A percentile compares a stretch with the other conserved stretches of the same genome.
phyloP scores from a whole-genome alignment of 805 yeast species.

The Suhomyces vadensis region DNA sequence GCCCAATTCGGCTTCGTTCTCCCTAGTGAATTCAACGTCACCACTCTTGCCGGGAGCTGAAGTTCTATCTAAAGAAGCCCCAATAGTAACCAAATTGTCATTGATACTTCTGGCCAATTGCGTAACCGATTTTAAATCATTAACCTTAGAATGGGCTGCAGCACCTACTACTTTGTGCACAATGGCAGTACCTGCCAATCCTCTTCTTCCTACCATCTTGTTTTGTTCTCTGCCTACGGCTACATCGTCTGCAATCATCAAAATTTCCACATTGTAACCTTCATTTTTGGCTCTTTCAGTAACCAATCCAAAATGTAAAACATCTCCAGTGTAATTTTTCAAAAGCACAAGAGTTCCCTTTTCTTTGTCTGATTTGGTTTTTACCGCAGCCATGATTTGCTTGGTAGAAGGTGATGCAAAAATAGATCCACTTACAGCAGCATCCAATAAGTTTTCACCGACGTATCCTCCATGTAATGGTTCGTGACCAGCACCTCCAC shows the following conservation, averaged over 20 bases:
- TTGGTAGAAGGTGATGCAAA: conserved; percentile 95
- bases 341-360: conserved; percentile 78
- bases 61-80: conserved; percentile 86
- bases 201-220: conserved; percentile 91
- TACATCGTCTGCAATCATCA: conserved; percentile 87
- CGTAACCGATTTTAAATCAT: conserved; percentile 50
- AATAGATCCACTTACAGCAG: conserved; percentile 87
- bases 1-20: conserved; percentile 80
- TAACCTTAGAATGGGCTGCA: conserved; percentile 47
- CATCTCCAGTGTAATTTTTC: conserved; percentile 94
- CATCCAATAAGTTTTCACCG: conserved; percentile 79
- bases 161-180: conserved; percentile 89
- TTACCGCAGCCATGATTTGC: conserved; percentile 74
- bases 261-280: conserved; percentile 71
- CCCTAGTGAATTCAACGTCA: conserved; percentile 48
- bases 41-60: conserved; percentile 77
- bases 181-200: conserved; percentile 85
- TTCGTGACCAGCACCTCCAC: conserved; percentile 97
- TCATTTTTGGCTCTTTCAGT: conserved; percentile 82
- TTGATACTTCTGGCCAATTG: conserved; percentile 61
- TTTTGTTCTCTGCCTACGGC: conserved; percentile 91
- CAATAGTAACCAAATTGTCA: conserved; percentile 75
- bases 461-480: conserved; percentile 92
- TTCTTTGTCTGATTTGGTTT: conserved; percentile 49
- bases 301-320: conserved; percentile 88